Evolutionary conservation across 768 basidiomycete genomes (phyloP), one percentile per base, ranked within the genome.

Genomic region (Chalciporus pseudorubinellus): DNA sequence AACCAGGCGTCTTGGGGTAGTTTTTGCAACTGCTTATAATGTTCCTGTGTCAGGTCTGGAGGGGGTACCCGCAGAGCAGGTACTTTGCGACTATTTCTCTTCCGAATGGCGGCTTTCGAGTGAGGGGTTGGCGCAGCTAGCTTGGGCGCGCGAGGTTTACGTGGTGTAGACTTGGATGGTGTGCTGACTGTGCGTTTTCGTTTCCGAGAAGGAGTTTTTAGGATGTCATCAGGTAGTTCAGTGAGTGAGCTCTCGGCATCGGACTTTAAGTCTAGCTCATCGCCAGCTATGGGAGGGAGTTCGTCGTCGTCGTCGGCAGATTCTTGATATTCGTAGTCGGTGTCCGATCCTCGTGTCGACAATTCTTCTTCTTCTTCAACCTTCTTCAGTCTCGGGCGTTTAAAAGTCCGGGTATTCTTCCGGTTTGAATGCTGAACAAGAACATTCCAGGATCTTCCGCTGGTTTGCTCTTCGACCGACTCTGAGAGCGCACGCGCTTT

Each of bases 1-100:
- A 93, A 67, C 83, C 89, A 95, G 3, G 92, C 84, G 61, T 95
- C 88, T 34, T 76, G 66, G 3, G 87, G 84, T 3, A 91, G 67
- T 55, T 78, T 79, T 21, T 72, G 74, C 63, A 79, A 56, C 18
- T 59, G 69, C 59, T 72, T 75, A 55, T 65, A 65, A 55, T 69
- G 55, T 44, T 72, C 70, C 55, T 66, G 67, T 18, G 69, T 64
- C 16, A 65, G 55, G 46, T 71, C 71, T 2, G 69, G 69, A 14
- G 69, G 60, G 39, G 69, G 69, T 58, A 75, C 63, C 45, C 69
- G 68, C 43, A 72, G 56, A 52, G 56, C 49, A 58, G 52, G 50
- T 50, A 59, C 41, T 66, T 65, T 51, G 66, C 65, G 52, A 34
- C 53, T 64, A 44, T 48, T 61, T 21, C 84, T 79, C 34, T 75